Evolutionary conservation across 2,329 filamentous ascomycete species (phyloP).

Genomic region (Colletotrichum tanaceti): DNA sequence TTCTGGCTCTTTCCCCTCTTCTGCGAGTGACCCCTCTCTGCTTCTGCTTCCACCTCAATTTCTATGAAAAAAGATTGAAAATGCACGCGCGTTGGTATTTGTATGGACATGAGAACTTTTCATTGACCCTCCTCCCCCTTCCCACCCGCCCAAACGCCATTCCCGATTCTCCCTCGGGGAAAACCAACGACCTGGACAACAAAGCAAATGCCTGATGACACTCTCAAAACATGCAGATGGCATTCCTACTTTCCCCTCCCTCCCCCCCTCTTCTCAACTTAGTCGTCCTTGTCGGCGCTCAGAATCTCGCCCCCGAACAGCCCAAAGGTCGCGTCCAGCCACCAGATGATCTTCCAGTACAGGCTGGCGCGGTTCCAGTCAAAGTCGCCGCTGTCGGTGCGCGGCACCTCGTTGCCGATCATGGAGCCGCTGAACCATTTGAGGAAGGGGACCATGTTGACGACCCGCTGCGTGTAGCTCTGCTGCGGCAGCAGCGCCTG

Average conservation of each 20-base stretch:
- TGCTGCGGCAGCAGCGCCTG: constrained; percentile 78
- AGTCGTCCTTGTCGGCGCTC: constrained; percentile 70
- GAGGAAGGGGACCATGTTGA: constrained; percentile 75
- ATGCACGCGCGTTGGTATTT: constrained; percentile 10
- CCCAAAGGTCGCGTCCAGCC: constrained; percentile 68
- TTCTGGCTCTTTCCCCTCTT: not conserved
- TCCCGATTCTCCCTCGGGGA: not conserved
- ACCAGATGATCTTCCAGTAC: constrained; percentile 76
- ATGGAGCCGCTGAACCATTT: constrained; percentile 78
- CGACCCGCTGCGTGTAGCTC: constrained; percentile 71
- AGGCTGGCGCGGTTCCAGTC: constrained; percentile 77
- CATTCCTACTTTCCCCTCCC: too few species aligned
- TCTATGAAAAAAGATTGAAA: constrained; percentile 1
- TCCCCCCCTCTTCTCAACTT: constrained; percentile 37
- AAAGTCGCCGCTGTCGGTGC: constrained; percentile 79
- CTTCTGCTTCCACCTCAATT: not conserved
- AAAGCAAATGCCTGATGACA: not conserved
- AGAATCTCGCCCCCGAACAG: constrained; percentile 70
- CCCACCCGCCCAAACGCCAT: constrained; percentile 22
- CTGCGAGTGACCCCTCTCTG: too few species aligned
- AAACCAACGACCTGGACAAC: not conserved
- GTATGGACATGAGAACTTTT: constrained; percentile 13
- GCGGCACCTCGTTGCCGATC: constrained; percentile 80
- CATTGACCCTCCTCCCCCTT: too few species aligned
- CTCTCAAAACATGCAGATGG: not conserved